Conservation (phyloP, 2,329 filamentous ascomycete genomes). For the Fusarium hostae region DNA sequence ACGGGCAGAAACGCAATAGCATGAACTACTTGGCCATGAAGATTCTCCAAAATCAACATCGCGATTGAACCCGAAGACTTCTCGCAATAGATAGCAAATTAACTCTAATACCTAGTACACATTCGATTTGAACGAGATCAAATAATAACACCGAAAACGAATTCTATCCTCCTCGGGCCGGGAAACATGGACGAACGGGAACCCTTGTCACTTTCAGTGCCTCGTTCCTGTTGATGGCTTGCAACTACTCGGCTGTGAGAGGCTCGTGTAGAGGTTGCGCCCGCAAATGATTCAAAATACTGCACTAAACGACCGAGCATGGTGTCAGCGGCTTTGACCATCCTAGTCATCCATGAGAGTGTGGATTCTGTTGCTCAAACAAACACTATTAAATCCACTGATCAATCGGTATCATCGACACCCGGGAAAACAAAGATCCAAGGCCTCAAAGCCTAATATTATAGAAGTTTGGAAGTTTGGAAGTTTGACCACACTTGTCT, state of each 20-base stretch:
- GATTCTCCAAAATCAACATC: background rate
- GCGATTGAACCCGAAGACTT: background rate
- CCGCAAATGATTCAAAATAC: constrained; percentile 45
- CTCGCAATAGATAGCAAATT: background rate
- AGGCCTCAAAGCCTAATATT: background rate
- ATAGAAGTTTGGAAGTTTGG: background rate
- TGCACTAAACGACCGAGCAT: constrained; percentile 40
- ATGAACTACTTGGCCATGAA: background rate
- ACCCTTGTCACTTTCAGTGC: constrained; percentile 26
- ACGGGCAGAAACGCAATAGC: background rate
- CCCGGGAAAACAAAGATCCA: constrained; percentile 36
- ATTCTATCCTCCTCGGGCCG: constrained; percentile 22
- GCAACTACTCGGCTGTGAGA: constrained; percentile 29
- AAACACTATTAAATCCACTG: constrained; percentile 13
- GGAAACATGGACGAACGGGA: constrained; percentile 18
- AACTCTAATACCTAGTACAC: background rate
- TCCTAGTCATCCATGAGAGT: constrained; percentile 19
- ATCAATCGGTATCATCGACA: background rate
- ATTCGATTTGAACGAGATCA: constrained; percentile 2
- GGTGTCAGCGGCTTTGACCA: constrained; percentile 42
- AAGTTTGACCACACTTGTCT: too few species aligned
- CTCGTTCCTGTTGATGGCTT: constrained; percentile 34
- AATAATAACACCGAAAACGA: constrained; percentile 24
- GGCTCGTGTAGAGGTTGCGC: constrained; percentile 42
- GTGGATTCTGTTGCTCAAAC: constrained; percentile 28